These are phyloP conservation scores for Curvularia sp. DNA, from an alignment of 2,329 filamentous ascomycete species.

Conservation along the genomic window DNA sequence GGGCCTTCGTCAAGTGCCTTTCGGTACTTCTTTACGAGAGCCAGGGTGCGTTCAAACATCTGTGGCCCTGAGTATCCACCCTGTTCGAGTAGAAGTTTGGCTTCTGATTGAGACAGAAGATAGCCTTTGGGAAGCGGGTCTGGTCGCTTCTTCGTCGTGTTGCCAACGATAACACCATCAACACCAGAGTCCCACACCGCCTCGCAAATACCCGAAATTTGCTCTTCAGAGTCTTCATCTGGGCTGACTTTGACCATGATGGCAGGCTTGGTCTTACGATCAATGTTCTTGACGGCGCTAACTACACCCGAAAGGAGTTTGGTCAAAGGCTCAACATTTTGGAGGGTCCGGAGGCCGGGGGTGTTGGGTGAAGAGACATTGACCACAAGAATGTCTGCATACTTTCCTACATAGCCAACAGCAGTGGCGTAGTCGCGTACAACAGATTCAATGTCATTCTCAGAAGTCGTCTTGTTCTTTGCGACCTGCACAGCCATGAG, in stretches of 20 bases:
- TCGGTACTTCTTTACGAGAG: constrained; percentile 81
- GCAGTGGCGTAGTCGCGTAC: constrained; percentile 85
- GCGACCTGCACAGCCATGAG: constrained; percentile 90
- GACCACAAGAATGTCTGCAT: constrained; percentile 95
- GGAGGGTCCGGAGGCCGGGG: constrained; percentile 84
- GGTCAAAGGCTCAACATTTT: constrained; percentile 83
- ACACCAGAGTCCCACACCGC: constrained; percentile 70
- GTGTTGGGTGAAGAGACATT: constrained; percentile 98
- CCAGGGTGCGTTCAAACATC: constrained; percentile 80
- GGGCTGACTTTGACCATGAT: constrained; percentile 99
- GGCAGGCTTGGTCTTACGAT: constrained; percentile 74
- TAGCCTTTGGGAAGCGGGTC: constrained; percentile 73
- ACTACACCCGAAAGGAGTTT: constrained; percentile 83
- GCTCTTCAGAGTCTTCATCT: constrained; percentile 84
- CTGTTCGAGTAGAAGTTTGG: constrained; percentile 72
- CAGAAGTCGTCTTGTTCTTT: constrained; percentile 94
- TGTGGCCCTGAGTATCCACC: constrained; percentile 92
- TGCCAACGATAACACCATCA: constrained; percentile 94
- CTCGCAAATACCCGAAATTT: constrained; percentile 87
- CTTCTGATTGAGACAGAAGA: constrained; percentile 70
- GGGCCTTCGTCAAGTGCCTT: constrained; percentile 56
- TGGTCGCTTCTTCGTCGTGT: constrained; percentile 87
- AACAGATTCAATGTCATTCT: constrained; percentile 82
- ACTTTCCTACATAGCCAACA: constrained; percentile 79
- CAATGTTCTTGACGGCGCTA: constrained; percentile 71